Evolutionary conservation across 2,329 filamentous ascomycete genomes (phyloP).

Genomic region (Paradendryphiella salina): DNA sequence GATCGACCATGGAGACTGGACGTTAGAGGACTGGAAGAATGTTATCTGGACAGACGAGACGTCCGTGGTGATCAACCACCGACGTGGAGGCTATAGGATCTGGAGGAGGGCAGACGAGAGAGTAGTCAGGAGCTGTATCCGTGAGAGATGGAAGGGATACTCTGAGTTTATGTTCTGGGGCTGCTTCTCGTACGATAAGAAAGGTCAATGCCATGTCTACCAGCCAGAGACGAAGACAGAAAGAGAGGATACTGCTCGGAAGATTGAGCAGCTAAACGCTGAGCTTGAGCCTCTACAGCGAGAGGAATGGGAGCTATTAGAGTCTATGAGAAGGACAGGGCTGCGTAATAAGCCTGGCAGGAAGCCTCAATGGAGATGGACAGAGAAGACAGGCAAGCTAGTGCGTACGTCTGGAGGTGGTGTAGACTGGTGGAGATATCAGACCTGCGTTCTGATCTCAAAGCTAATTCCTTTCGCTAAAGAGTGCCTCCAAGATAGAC

Average conservation of each 20-base stretch:
- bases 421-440: constrained; percentile 13
- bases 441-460: constrained; percentile 2
- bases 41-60: constrained; percentile 1
- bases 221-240: constrained; percentile 8
- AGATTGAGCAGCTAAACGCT: constrained; percentile 13
- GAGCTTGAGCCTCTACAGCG: constrained; percentile 3
- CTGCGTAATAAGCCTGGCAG: constrained; percentile 8
- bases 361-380: constrained; percentile 14
- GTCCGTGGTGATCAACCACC: constrained; percentile 7
- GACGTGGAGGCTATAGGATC: constrained; percentile 7
- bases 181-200: constrained; percentile 8
- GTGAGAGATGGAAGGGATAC: constrained; percentile 16
- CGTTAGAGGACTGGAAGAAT: neutral
- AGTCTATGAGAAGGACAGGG: constrained; percentile 1
- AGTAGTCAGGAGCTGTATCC: constrained; percentile 14
- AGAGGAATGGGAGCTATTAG: constrained; percentile 11
- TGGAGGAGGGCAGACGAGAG: constrained; percentile 11
- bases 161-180: constrained; percentile 22
- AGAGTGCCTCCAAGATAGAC: constrained; percentile 9
- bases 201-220: constrained; percentile 12
- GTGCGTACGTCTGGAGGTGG: constrained; percentile 5
- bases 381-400: constrained; percentile 14
- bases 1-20: neutral
- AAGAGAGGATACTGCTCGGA: neutral
- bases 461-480: constrained; percentile 18